Conservation (phyloP, 139 green algal genomes). For the Chlamydomonas sphaeroides region DNA sequence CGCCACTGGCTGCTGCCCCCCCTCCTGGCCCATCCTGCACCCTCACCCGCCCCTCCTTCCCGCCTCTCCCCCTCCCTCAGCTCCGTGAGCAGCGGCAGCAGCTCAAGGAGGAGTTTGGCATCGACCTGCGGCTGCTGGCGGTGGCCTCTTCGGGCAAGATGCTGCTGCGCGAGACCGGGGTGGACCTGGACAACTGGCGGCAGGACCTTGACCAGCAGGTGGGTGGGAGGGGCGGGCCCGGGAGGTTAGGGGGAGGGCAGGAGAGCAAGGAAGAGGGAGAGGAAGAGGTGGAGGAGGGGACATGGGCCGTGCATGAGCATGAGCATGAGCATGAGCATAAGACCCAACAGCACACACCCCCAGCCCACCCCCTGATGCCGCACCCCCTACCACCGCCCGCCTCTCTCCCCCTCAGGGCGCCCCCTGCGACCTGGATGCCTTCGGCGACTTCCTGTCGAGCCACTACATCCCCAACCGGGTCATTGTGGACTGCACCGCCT, state of each 20-base stretch:
- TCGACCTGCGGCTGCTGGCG: slow-evolving; percentile 91
- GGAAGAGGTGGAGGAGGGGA: too few relatives aligned
- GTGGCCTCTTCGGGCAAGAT: slow-evolving; percentile 79
- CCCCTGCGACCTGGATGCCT: slow-evolving; percentile 52
- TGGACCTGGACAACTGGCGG: slow-evolving; percentile 87
- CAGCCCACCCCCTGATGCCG: background rate
- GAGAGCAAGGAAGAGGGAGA: background rate
- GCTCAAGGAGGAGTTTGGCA: slow-evolving; percentile 82
- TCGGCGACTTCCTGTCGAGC: slow-evolving; percentile 74
- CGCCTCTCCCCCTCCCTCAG: background rate
- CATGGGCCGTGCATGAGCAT: too few relatives aligned
- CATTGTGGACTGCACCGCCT: slow-evolving; percentile 96
- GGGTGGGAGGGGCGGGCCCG: background rate
- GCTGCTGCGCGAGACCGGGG: slow-evolving; percentile 80
- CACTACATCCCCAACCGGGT: slow-evolving; percentile 93
- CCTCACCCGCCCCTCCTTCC: too few relatives aligned
- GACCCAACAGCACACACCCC: background rate
- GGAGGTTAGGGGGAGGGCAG: background rate
- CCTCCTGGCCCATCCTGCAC: too few relatives aligned
- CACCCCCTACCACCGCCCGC: background rate
- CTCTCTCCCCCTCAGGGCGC: background rate
- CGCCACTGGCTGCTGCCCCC: too few relatives aligned
- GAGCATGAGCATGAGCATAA: too few relatives aligned
- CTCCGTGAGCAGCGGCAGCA: slow-evolving; percentile 54
- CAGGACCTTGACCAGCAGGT: slow-evolving; percentile 62